phyloP scores from a whole-genome alignment of 1,284 basidiomycete species.

The Xerocomus alliaceus region DNA sequence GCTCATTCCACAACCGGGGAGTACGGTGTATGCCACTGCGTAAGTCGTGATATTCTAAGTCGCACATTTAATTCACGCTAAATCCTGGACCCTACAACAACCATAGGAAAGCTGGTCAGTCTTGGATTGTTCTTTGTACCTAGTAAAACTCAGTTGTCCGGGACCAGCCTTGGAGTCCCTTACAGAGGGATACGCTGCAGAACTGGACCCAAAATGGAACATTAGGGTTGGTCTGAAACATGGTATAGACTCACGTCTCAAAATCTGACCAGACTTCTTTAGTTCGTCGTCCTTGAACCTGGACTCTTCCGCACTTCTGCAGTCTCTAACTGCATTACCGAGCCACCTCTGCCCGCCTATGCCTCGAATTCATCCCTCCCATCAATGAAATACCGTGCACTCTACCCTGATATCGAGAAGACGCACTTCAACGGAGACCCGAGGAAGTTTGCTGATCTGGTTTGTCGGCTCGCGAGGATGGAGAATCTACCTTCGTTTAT shows the following conservation, averaged over 20 bases:
- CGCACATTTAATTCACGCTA: not conserved
- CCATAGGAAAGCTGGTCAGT: conserved; percentile 33
- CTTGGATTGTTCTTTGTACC: not conserved
- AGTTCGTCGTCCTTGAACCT: conserved; percentile 37
- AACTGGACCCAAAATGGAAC: conserved; percentile 37
- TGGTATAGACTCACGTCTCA: not conserved
- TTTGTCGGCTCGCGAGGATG: conserved; percentile 26
- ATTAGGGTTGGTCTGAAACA: conserved; percentile 28
- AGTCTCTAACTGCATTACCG: conserved; percentile 13
- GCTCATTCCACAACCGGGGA: conserved; percentile 32
- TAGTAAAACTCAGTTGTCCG: not conserved
- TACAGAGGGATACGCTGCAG: conserved; percentile 35
- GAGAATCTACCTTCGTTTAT: conserved; percentile 27
- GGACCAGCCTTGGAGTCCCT: conserved; percentile 33
- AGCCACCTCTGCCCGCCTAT: conserved; percentile 25
- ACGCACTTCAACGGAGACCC: conserved; percentile 35
- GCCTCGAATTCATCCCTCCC: conserved; percentile 34
- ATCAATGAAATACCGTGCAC: conserved; percentile 34
- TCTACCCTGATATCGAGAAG: conserved; percentile 22
- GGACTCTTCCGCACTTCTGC: conserved; percentile 34
- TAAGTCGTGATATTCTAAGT: conserved; percentile 18
- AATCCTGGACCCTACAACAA: not conserved
- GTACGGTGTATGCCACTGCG: conserved; percentile 28
- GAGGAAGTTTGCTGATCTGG: conserved; percentile 29
- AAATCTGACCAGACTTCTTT: conserved; percentile 12